Percentiles rank a stretch among this genome's conserved stretches.
Conservation (phyloP, 192 early-diverging fungal species). For the Linnemannia zychae region DNA sequence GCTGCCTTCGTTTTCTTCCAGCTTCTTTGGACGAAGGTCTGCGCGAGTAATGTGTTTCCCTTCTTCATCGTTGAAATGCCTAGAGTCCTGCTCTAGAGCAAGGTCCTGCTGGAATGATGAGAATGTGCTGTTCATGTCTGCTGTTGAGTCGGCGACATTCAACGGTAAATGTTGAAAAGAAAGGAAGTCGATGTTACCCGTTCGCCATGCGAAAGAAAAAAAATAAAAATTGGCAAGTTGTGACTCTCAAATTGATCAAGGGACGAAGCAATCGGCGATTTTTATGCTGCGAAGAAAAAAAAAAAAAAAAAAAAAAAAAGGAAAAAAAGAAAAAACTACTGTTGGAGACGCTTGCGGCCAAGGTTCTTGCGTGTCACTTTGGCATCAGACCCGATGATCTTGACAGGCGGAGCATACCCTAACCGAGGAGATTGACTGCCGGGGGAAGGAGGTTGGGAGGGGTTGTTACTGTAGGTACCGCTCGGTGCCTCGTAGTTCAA, state of each 20-base stretch:
- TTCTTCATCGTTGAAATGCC: background rate
- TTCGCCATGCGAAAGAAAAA: background rate
- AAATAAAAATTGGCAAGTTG: background rate
- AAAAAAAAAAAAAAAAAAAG: too few species aligned
- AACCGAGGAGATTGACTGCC: slow-evolving; percentile 25
- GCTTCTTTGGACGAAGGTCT: background rate
- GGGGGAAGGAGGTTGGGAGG: slow-evolving; percentile 10
- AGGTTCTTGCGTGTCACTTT: slow-evolving; percentile 49
- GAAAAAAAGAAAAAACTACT: background rate
- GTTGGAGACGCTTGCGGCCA: slow-evolving; percentile 34
- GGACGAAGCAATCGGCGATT: background rate
- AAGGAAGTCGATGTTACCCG: too few species aligned
- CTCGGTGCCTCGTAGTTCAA: slow-evolving; percentile 54
- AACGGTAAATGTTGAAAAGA: background rate
- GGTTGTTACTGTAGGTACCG: slow-evolving; percentile 9
- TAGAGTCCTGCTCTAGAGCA: slow-evolving; percentile 9
- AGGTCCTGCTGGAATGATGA: slow-evolving; percentile 18
- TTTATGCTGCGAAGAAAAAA: too few species aligned
- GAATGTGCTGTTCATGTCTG: background rate
- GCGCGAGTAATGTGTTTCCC: background rate
- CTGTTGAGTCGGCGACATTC: background rate
- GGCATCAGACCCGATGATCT: slow-evolving; percentile 51
- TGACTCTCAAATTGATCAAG: background rate
- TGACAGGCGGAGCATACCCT: slow-evolving; percentile 24
- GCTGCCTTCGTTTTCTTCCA: background rate